Evolutionary conservation across 1,284 basidiomycete species (phyloP), one percentile per base, ranked within the genome.

Genomic region (Sporisorium reilianum): DNA sequence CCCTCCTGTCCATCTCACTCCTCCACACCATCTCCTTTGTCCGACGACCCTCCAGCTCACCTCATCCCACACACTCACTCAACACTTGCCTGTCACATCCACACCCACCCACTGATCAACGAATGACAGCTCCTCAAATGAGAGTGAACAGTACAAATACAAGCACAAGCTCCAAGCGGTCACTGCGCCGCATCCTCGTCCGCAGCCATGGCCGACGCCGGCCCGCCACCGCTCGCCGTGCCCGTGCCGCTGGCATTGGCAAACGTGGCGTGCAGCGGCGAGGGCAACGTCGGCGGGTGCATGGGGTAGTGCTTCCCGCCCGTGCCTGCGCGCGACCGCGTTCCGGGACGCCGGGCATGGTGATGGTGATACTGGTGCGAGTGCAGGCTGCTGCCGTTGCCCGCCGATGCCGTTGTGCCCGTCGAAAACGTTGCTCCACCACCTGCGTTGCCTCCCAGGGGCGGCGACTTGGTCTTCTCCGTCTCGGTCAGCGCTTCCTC

Each of bases 401-500:
- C 49, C 16, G 36, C 18, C 7, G 52, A 16, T 12, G 40, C n/a
- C 16, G 56, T 32, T 20, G 56, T 38, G 14, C 71, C 52, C 12
- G 55, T 28, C 30, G 50, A 40, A 38, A 57, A 62, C 2, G 55
- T 51, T 0, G 64, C 5, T 9, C 8, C 32, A 12, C 9, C 32
- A 12, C 7, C 42, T 11, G 23, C 32, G 34, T 36, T 38, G 41
- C 58, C 46, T 23, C 54, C 60, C 49, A 62, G 10, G 0, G 55
- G 34, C 16, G 64, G 55, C 11, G 53, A 60, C 49, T 61, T 61
- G 14, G 56, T 52, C 50, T 64, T 67, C 23, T 75, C 72, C 10
- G 66, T 75, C 59, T 75, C 72, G 20, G 72, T 75, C 32, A 74
- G 41, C 11, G 58, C 59, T 40, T 75, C 60, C 23, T 75, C 72